phyloP scores from a whole-genome alignment of 176 grass and related monocot genomes.

The Avena insularis region DNA sequence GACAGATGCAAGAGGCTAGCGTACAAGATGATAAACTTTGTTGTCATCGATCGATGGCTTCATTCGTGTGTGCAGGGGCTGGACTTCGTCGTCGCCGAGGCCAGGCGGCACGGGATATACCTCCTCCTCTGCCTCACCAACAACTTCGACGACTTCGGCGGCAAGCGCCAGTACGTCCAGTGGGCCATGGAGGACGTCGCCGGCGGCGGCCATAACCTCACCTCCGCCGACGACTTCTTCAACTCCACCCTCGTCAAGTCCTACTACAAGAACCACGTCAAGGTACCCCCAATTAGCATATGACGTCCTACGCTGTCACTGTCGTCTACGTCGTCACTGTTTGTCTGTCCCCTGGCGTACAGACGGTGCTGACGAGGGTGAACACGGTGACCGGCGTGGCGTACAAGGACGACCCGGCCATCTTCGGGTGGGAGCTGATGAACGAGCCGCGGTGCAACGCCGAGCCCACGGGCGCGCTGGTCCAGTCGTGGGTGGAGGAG shows the following conservation, averaged over 20 bases:
- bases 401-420: constrained; percentile 80
- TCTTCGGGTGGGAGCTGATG: constrained; percentile 91
- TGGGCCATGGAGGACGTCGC: constrained; percentile 56
- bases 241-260: constrained; percentile 57
- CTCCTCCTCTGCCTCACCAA: constrained; percentile 81
- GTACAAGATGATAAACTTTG: not conserved
- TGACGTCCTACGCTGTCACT: not conserved
- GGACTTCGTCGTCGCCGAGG: constrained; percentile 82
- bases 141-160: constrained; percentile 80
- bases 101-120: constrained; percentile 55
- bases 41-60: not conserved
- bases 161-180: constrained; percentile 69
- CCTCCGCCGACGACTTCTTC: constrained; percentile 75
- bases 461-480: constrained; percentile 59
- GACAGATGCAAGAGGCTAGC: not conserved
- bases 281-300: constrained; percentile 34
- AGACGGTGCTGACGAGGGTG: constrained; percentile 68
- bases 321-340: not conserved
- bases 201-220: constrained; percentile 29
- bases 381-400: constrained; percentile 69
- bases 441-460: constrained; percentile 76
- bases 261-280: constrained; percentile 82
- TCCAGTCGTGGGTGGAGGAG: constrained; percentile 82
- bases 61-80: constrained; percentile 48
- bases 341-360: not conserved